These are phyloP conservation scores for Psilocybe subaeruginosa DNA, from an alignment of 768 basidiomycete species.

Conservation along the genomic window DNA sequence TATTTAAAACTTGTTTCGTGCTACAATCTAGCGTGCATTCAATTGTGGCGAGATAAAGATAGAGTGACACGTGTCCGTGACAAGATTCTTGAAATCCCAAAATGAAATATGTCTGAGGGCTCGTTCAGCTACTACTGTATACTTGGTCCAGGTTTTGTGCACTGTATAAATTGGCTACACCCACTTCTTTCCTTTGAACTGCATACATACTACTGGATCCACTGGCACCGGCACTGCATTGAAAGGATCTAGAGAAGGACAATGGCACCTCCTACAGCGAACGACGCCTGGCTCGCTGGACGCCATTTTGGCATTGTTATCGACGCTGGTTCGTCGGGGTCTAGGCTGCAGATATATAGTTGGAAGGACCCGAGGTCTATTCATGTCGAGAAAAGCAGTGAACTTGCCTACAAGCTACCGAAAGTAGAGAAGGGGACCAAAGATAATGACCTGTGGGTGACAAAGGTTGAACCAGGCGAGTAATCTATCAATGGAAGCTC, in stretches of 20 bases:
- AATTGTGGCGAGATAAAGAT: slow-evolving; percentile 1
- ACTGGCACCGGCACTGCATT: neutral
- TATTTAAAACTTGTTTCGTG: neutral
- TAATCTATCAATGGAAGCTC: slow-evolving; percentile 10
- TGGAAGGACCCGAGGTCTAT: slow-evolving; percentile 82
- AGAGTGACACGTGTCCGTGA: slow-evolving; percentile 15
- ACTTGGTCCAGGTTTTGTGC: neutral
- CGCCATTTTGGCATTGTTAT: slow-evolving; percentile 93
- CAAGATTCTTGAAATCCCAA: neutral
- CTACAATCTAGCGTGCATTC: neutral
- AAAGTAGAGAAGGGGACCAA: slow-evolving; percentile 91
- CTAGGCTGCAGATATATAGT: slow-evolving; percentile 94
- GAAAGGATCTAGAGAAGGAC: slow-evolving; percentile 2
- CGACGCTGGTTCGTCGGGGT: slow-evolving; percentile 98
- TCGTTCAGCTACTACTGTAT: neutral
- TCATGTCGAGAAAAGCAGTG: slow-evolving; percentile 51
- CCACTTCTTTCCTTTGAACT: neutral
- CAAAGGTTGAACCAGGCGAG: slow-evolving; percentile 93
- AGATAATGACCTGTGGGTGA: slow-evolving; percentile 81
- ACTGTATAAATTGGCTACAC: neutral
- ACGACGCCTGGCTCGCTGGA: slow-evolving; percentile 75
- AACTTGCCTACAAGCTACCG: slow-evolving; percentile 63
- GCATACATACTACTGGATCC: neutral
- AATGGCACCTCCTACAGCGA: slow-evolving; percentile 74
- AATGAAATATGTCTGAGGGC: neutral